Evolutionary conservation across 768 basidiomycete genomes (phyloP).

Genomic region (Pleurotus platypus): DNA sequence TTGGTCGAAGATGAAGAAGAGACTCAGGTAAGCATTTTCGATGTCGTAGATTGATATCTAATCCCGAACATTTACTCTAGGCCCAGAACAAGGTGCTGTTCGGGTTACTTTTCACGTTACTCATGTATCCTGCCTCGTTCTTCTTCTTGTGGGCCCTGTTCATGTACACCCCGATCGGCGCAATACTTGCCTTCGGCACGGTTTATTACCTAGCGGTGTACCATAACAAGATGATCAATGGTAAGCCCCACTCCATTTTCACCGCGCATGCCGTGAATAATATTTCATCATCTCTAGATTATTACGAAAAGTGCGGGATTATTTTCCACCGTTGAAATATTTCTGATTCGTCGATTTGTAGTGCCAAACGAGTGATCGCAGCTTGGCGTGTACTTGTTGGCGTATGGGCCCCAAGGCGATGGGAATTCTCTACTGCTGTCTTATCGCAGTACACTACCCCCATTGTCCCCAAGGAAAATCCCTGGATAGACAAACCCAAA

Average conservation of each 20-base stretch:
- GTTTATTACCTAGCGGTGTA: slow-evolving; percentile 82
- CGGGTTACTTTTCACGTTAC: slow-evolving; percentile 68
- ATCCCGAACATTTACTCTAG: not conserved
- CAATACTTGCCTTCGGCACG: slow-evolving; percentile 59
- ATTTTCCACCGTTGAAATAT: not conserved
- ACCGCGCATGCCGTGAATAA: slow-evolving; percentile 9
- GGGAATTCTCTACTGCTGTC: slow-evolving; percentile 76
- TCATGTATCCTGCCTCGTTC: slow-evolving; percentile 83
- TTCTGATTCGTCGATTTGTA: slow-evolving; percentile 24
- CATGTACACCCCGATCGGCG: slow-evolving; percentile 71
- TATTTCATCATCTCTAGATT: slow-evolving; percentile 38
- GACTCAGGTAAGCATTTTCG: slow-evolving; percentile 45
- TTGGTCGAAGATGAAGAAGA: slow-evolving; percentile 87
- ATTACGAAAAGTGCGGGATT: slow-evolving; percentile 69
- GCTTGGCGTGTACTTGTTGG: slow-evolving; percentile 98
- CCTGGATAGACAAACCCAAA: slow-evolving; percentile 60
- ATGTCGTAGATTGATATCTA: not conserved
- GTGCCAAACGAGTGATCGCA: slow-evolving; percentile 82
- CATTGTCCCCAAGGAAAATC: slow-evolving; percentile 59
- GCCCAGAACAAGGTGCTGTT: slow-evolving; percentile 97
- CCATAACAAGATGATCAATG: slow-evolving; percentile 83
- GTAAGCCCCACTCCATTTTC: slow-evolving; percentile 38
- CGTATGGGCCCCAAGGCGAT: slow-evolving; percentile 83
- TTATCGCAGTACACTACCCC: slow-evolving; percentile 74
- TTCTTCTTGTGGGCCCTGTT: slow-evolving; percentile 83